Percentiles rank a stretch among this genome's conserved stretches.
These are phyloP conservation scores for Pseudogymnoascus sp. DNA, from an alignment of 2,329 filamentous ascomycete species.

Conservation along the genomic window DNA sequence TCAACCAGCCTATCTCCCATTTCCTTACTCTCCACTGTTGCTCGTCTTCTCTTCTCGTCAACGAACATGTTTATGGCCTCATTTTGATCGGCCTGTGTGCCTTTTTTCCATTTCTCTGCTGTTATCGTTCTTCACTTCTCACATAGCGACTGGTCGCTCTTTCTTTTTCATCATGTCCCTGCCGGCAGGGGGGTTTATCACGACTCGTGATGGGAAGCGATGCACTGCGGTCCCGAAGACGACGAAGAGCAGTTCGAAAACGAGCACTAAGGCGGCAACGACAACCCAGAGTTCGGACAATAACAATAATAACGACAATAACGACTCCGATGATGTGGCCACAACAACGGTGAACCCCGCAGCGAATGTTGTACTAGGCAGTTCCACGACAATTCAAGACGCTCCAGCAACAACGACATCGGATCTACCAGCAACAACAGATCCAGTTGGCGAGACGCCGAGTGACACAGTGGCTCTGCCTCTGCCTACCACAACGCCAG, in stretches of 20 bases:
- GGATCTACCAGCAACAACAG: conserved; percentile 13
- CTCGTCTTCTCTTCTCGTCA: background rate
- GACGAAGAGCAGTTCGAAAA: conserved; percentile 5
- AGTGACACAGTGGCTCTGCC: background rate
- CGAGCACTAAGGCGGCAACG: conserved; percentile 12
- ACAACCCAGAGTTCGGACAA: conserved; percentile 13
- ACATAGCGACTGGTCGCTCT: background rate
- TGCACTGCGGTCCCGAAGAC: conserved; percentile 45
- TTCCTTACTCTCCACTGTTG: background rate
- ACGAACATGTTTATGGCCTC: background rate
- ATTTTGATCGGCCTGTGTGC: background rate
- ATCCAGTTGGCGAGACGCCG: conserved; percentile 8
- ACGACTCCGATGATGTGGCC: background rate
- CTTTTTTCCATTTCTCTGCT: background rate
- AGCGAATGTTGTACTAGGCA: conserved; percentile 5
- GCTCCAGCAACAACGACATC: conserved; percentile 15
- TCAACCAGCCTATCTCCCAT: background rate
- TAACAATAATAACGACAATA: conserved; percentile 12
- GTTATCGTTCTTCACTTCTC: background rate
- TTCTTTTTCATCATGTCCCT: conserved; percentile 22
- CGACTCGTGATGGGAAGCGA: conserved; percentile 40
- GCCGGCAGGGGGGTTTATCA: conserved; percentile 40
- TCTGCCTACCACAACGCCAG: background rate
- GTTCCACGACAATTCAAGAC: conserved; percentile 12
- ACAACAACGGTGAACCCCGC: background rate